These are phyloP conservation scores for Salix brachista DNA, from an alignment of 345 rosid species.

Conservation along the genomic window DNA sequence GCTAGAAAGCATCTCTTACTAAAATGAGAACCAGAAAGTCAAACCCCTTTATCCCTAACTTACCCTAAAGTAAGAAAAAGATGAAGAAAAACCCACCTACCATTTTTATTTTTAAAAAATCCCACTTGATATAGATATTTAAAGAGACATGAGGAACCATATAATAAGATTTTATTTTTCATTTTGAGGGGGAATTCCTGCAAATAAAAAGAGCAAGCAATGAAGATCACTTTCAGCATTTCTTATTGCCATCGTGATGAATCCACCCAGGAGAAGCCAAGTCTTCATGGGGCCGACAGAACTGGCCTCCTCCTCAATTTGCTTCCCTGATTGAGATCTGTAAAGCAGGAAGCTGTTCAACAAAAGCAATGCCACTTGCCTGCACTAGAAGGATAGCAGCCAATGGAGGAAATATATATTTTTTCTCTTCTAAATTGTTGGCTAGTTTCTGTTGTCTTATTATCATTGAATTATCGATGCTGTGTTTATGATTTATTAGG, in stretches of 20 bases:
- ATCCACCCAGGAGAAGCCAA: conserved; percentile 30
- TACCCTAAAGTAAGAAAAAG: not conserved
- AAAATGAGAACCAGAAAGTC: not conserved
- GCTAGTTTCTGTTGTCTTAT: too few relatives aligned
- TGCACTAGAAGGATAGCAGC: too few relatives aligned
- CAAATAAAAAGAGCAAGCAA: conserved; percentile 2
- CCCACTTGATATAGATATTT: not conserved
- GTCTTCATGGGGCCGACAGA: conserved; percentile 30
- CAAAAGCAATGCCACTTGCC: conserved; percentile 7
- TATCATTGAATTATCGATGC: too few relatives aligned
- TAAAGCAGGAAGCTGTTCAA: conserved; percentile 37
- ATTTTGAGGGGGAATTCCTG: too few relatives aligned
- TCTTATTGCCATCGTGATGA: conserved; percentile 19
- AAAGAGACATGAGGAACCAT: not conserved
- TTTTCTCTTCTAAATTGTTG: too few relatives aligned
- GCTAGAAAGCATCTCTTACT: not conserved
- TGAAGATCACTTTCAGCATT: conserved; percentile 15
- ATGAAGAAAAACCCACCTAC: not conserved
- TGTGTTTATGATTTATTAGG: too few relatives aligned
- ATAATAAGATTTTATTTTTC: not conserved
- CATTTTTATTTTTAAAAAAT: not conserved
- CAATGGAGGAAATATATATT: too few relatives aligned
- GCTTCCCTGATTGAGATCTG: conserved; percentile 32
- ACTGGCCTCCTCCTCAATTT: not conserved
- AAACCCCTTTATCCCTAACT: not conserved